Evolutionary conservation across 352 stramenopile genomes (phyloP).

Genomic region (Pythium biforme): DNA sequence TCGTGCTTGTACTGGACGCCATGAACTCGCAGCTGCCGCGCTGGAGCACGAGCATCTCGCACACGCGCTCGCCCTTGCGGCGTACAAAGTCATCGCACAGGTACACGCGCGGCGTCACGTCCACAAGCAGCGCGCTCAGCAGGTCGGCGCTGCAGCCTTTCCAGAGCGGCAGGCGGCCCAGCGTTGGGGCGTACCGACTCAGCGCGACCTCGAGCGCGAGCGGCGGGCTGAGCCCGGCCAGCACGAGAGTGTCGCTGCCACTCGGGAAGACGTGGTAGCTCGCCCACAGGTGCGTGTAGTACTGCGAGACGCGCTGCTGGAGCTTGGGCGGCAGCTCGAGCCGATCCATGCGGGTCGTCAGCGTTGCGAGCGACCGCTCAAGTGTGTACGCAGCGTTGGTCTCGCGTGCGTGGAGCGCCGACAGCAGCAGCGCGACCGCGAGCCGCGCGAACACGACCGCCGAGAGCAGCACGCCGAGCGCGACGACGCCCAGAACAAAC

Average conservation of each 20-base stretch:
- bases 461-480: conserved; percentile 8
- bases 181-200: conserved; percentile 26
- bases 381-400: neutral
- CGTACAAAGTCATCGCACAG: conserved; percentile 38
- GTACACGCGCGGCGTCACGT: conserved; percentile 27
- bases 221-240: conserved; percentile 21
- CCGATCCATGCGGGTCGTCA: conserved; percentile 26
- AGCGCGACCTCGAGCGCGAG: conserved; percentile 33
- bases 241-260: neutral
- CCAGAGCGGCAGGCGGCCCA: conserved; percentile 29
- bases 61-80: conserved; percentile 26
- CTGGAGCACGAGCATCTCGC: conserved; percentile 34
- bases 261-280: conserved; percentile 22
- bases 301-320: conserved; percentile 31
- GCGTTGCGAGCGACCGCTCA: neutral
- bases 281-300: conserved; percentile 35
- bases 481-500: neutral
- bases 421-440: neutral
- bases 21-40: conserved; percentile 33
- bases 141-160: conserved; percentile 29
- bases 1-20: neutral
- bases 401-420: neutral
- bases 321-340: conserved; percentile 25
- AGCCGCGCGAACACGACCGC: conserved; percentile 6
- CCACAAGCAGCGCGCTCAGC: conserved; percentile 29